Evolutionary conservation across 2,329 filamentous ascomycete genomes (phyloP).

Genomic region (Rugonectria rugulosa): DNA sequence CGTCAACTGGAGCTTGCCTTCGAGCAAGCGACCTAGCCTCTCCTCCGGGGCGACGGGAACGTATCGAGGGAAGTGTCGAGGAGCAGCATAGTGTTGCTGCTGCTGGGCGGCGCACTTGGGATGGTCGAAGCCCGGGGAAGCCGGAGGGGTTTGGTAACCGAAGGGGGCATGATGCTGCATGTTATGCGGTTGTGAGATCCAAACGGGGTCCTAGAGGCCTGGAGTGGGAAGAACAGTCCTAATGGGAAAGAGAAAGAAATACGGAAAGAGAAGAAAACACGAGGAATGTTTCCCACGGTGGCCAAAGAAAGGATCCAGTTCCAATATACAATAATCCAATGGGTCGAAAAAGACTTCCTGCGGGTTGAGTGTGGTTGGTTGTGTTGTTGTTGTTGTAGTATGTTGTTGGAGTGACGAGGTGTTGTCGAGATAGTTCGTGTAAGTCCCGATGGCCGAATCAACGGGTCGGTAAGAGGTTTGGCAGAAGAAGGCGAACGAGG

Average conservation of each 20-base stretch:
- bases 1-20: slow-evolving; percentile 82
- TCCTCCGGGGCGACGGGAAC: slow-evolving; percentile 77
- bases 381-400: slow-evolving; percentile 29
- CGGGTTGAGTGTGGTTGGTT: slow-evolving; percentile 31
- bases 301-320: slow-evolving; percentile 38
- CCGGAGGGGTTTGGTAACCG: slow-evolving; percentile 66
- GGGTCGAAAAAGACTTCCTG: slow-evolving; percentile 33
- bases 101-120: slow-evolving; percentile 54
- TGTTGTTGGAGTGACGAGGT: slow-evolving; percentile 2
- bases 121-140: slow-evolving; percentile 62
- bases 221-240: too few relatives aligned
- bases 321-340: slow-evolving; percentile 24
- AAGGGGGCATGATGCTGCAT: slow-evolving; percentile 67
- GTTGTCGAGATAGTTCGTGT: slow-evolving; percentile 30
- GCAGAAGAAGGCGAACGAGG: slow-evolving; percentile 1
- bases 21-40: slow-evolving; percentile 83
- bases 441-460: slow-evolving; percentile 56
- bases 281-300: slow-evolving; percentile 34
- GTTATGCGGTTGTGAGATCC: slow-evolving; percentile 51
- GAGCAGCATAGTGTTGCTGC: slow-evolving; percentile 34
- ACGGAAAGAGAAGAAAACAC: slow-evolving; percentile 31
- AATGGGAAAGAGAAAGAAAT: slow-evolving; percentile 38
- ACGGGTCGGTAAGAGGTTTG: slow-evolving; percentile 54
- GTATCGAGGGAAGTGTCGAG: slow-evolving; percentile 55
- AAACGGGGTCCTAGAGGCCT: slow-evolving; percentile 31